phyloP scores from a whole-genome alignment of 176 grass and related monocot genomes.

The Sorghum bicolor region Sorghum_bicolor_NCBIv3 NC_012872.2:1545501-1546000 shows the following conservation, averaged over 20 bases:
- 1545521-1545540: conserved; percentile 29
- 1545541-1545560: conserved; percentile 50
- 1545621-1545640: conserved; percentile 34
- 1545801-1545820: conserved; percentile 82
- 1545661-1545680: conserved; percentile 28
- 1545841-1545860: conserved; percentile 77
- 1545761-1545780: conserved; percentile 90
- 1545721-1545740: conserved; percentile 38
- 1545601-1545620: conserved; percentile 24
- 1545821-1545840: conserved; percentile 94
- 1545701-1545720: conserved; percentile 14
- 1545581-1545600: conserved; percentile 14
- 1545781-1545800: conserved; percentile 90
- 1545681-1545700: conserved; percentile 17
- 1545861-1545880: conserved; percentile 58
- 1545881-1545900: conserved; percentile 71
- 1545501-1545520: conserved; percentile 38
- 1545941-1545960: neutral
- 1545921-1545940: neutral
- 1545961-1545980: conserved; percentile 48
- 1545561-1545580: conserved; percentile 47
- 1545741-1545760: conserved; percentile 78
- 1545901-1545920: conserved; percentile 18
- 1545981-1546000: conserved; percentile 88
- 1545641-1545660: conserved; percentile 25